phyloP scores from a whole-genome alignment of 2,329 filamentous ascomycete genomes.

The Mycogone perniciosa region DNA sequence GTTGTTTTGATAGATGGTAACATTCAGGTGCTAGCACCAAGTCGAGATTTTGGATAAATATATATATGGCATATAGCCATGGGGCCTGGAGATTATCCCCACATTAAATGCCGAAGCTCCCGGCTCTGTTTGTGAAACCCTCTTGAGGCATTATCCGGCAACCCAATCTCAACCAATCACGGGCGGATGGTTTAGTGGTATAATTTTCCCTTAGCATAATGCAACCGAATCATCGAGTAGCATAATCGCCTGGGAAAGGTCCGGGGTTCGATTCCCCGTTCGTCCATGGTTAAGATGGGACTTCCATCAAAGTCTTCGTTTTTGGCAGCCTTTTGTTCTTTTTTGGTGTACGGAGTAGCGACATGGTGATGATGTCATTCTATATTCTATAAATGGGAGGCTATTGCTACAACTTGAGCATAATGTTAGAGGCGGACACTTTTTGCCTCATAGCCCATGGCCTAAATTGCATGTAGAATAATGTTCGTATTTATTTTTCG shows the following conservation, averaged over 20 bases:
- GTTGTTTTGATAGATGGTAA: not conserved
- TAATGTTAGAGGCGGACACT: too few relatives aligned
- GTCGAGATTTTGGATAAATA: not conserved
- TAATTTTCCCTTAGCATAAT: slow-evolving; percentile 14
- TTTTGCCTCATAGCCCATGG: not conserved
- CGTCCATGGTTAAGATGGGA: slow-evolving; percentile 7
- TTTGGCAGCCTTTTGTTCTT: not conserved
- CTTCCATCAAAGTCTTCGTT: not conserved
- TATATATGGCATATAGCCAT: too few relatives aligned
- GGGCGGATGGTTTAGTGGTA: slow-evolving; percentile 14
- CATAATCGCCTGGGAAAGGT: slow-evolving; percentile 12
- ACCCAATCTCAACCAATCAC: not conserved
- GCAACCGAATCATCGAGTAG: not conserved
- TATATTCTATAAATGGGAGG: too few relatives aligned
- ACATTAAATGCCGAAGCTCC: too few relatives aligned
- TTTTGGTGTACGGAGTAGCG: too few relatives aligned
- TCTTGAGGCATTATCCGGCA: too few relatives aligned
- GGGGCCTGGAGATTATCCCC: too few relatives aligned
- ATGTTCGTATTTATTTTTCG: not conserved
- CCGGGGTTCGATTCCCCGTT: slow-evolving; percentile 16
- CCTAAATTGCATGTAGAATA: not conserved
- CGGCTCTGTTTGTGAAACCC: too few relatives aligned
- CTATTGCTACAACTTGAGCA: too few relatives aligned
- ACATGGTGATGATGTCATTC: too few relatives aligned
- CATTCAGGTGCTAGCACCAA: too few relatives aligned